phyloP scores from a whole-genome alignment of 441 rosid species.

The Capsella rubella region DNA sequence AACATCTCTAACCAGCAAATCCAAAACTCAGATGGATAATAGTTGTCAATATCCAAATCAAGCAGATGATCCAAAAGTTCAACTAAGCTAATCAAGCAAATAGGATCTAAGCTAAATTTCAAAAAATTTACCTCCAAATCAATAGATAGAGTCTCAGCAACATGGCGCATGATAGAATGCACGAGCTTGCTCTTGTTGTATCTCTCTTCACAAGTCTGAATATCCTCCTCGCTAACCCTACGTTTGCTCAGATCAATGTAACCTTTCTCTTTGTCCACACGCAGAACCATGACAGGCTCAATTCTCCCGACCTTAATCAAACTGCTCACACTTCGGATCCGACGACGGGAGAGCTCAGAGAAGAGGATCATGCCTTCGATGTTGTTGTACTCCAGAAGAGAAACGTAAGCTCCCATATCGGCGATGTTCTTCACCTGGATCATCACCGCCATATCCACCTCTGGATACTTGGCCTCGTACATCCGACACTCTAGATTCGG shows the following conservation, averaged over 20 bases:
- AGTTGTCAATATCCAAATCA: background rate
- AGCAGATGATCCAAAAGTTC: background rate
- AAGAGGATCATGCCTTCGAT: slow-evolving; percentile 97
- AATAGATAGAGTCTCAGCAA: slow-evolving; percentile 79
- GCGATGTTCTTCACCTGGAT: slow-evolving; percentile 96
- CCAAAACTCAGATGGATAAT: background rate
- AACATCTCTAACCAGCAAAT: background rate
- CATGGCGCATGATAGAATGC: slow-evolving; percentile 97
- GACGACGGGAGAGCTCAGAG: slow-evolving; percentile 98
- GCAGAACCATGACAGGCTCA: slow-evolving; percentile 98
- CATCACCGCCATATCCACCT: slow-evolving; percentile 99
- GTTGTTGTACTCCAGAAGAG: slow-evolving; percentile 94
- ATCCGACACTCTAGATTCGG: slow-evolving; percentile 95
- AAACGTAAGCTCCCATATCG: slow-evolving; percentile 97
- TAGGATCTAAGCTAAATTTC: background rate
- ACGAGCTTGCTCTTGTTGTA: slow-evolving; percentile 98
- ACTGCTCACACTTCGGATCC: slow-evolving; percentile 95
- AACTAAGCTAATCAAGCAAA: background rate
- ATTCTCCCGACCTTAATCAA: slow-evolving; percentile 93
- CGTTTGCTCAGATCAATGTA: slow-evolving; percentile 97
- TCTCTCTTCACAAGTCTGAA: slow-evolving; percentile 94
- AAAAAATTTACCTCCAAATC: slow-evolving; percentile 75
- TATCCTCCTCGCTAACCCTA: slow-evolving; percentile 94
- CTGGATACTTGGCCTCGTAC: slow-evolving; percentile 94
- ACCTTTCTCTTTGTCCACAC: slow-evolving; percentile 92